These are phyloP conservation scores for Aspergillus cejpii DNA, from an alignment of 2,329 filamentous ascomycete species.

Conservation along the genomic window DNA sequence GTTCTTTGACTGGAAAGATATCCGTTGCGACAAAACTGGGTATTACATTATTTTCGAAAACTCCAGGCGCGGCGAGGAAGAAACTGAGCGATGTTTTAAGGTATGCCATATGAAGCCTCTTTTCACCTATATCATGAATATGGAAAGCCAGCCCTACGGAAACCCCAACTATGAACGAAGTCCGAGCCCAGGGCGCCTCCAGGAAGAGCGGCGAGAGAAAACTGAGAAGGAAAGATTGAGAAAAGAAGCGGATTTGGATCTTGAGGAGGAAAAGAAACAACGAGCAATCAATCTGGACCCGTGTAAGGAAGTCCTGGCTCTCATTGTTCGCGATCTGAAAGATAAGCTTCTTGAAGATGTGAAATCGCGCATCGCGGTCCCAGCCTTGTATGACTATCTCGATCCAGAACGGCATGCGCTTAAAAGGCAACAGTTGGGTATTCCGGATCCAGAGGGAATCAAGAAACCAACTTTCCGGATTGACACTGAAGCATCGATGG, in stretches of 20 bases:
- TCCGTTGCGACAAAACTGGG: conserved; percentile 75
- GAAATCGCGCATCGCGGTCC: conserved; percentile 76
- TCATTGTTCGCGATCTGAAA: conserved; percentile 70
- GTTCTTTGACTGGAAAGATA: conserved; percentile 70
- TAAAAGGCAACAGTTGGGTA: conserved; percentile 73
- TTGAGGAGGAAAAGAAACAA: conserved; percentile 85
- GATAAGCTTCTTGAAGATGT: conserved; percentile 86
- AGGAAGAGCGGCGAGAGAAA: conserved; percentile 49
- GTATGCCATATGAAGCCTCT: conserved; percentile 73
- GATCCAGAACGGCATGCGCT: conserved; percentile 71
- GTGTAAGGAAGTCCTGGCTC: conserved; percentile 72
- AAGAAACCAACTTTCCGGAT: conserved; percentile 52
- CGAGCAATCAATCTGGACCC: conserved; percentile 84
- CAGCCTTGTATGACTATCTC: conserved; percentile 71
- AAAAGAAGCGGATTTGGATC: conserved; percentile 69
- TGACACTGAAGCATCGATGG: conserved; percentile 54
- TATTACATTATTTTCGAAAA: conserved; percentile 91
- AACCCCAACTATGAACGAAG: conserved; percentile 56
- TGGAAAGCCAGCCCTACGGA: conserved; percentile 71
- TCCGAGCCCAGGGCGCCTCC: conserved; percentile 40
- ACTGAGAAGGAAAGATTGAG: conserved; percentile 61
- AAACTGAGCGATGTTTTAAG: conserved; percentile 72
- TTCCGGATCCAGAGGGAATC: conserved; percentile 61
- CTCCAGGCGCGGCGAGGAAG: conserved; percentile 65
- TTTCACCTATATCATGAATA: conserved; percentile 88